phyloP scores from a whole-genome alignment of 805 yeast species.

The Zygoascus tannicola region DNA sequence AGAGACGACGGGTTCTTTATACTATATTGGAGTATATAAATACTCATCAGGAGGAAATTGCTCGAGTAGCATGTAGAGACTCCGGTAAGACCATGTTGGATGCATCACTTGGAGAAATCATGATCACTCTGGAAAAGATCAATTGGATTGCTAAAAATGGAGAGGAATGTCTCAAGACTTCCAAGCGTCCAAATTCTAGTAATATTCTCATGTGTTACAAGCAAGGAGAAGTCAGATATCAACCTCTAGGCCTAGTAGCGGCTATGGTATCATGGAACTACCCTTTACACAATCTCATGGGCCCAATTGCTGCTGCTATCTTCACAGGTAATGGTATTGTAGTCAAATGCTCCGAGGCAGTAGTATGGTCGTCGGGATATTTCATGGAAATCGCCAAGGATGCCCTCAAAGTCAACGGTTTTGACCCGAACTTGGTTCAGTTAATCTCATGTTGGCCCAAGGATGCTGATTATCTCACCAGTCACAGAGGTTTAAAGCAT shows the following conservation, averaged over 20 bases:
- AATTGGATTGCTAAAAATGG: conserved; percentile 87
- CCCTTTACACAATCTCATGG: conserved; percentile 89
- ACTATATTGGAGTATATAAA: conserved; percentile 65
- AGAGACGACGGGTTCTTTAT: conserved; percentile 60
- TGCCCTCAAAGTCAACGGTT: conserved; percentile 64
- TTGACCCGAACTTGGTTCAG: conserved; percentile 77
- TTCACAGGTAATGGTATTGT: conserved; percentile 89
- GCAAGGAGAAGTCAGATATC: conserved; percentile 87
- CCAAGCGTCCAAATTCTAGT: conserved; percentile 79
- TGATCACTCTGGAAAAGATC: conserved; percentile 89
- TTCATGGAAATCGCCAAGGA: conserved; percentile 63
- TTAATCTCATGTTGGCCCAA: conserved; percentile 83
- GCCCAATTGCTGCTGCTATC: conserved; percentile 82
- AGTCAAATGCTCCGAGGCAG: conserved; percentile 92
- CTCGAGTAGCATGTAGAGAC: conserved; percentile 90
- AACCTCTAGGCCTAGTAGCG: conserved; percentile 82
- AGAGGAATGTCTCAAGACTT: conserved; percentile 55
- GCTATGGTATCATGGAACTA: conserved; percentile 96
- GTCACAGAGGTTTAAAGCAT: conserved; percentile 75
- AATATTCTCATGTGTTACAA: conserved; percentile 81
- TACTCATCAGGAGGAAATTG: conserved; percentile 76
- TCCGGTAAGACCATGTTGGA: conserved; percentile 94
- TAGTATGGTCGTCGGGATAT: conserved; percentile 85
- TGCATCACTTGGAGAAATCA: conserved; percentile 82
- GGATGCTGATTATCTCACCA: conserved; percentile 76